These are phyloP conservation scores for Hypoxylon perforatum DNA, from an alignment of 495 filamentous ascomycete species.

Conservation along the genomic window DNA sequence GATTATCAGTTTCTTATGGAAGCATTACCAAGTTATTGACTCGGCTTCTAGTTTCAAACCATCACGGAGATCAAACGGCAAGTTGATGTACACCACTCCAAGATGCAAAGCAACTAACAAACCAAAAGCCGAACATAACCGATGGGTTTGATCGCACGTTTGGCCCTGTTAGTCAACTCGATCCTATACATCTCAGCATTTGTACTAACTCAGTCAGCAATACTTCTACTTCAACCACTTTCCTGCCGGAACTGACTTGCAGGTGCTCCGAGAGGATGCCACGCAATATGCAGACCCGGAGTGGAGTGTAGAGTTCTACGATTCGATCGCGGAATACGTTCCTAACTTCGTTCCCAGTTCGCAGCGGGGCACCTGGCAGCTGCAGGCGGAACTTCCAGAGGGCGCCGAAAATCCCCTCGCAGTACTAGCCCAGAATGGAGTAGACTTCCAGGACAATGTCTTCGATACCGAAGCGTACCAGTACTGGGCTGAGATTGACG, in stretches of 20 bases:
- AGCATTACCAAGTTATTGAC: constrained; percentile 14
- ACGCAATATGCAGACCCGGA: constrained; percentile 55
- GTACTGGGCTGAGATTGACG: constrained; percentile 66
- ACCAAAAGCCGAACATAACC: constrained; percentile 63
- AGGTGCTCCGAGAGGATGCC: constrained; percentile 60
- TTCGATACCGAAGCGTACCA: constrained; percentile 61
- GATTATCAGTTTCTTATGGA: neutral
- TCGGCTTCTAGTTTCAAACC: constrained; percentile 58
- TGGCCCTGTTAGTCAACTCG: constrained; percentile 52
- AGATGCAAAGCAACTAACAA: constrained; percentile 14
- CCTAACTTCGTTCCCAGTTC: constrained; percentile 62
- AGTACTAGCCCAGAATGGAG: constrained; percentile 60
- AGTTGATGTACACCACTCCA: neutral
- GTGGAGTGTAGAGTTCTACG: constrained; percentile 67
- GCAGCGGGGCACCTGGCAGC: constrained; percentile 55
- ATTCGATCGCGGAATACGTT: constrained; percentile 65
- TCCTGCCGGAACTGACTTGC: constrained; percentile 52
- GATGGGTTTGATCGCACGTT: constrained; percentile 69
- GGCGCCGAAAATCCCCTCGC: constrained; percentile 60
- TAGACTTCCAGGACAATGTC: constrained; percentile 69
- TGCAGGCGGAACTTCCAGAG: constrained; percentile 57
- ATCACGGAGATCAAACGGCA: constrained; percentile 65
- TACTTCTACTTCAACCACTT: constrained; percentile 67
- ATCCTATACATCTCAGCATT: neutral
- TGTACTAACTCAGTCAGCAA: constrained; percentile 47